A percentile compares a stretch with the other conserved stretches of the same genome.
These are phyloP conservation scores for Dendrocalamus latiflorus DNA, from an alignment of 202 grass and related monocot genomes.

Conservation along the genomic window DNA sequence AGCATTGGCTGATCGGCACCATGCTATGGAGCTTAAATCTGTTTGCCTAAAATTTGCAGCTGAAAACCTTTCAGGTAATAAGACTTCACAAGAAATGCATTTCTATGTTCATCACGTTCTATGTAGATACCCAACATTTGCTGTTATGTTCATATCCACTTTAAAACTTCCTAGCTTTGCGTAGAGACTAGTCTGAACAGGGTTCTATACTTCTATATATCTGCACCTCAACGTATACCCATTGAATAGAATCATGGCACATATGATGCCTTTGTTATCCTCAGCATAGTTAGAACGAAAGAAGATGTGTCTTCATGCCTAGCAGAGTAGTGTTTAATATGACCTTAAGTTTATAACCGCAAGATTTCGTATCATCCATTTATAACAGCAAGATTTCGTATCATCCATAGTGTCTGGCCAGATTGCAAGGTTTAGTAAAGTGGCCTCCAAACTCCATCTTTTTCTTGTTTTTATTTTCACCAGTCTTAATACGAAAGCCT, in stretches of 20 bases:
- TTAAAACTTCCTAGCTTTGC: background rate
- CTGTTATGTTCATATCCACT: background rate
- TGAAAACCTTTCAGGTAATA: conserved; percentile 85
- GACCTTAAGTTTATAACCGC: background rate
- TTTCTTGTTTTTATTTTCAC: background rate
- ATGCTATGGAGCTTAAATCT: conserved; percentile 91
- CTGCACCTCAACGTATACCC: background rate
- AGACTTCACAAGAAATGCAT: background rate
- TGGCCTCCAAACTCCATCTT: background rate
- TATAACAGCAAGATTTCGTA: too few relatives aligned
- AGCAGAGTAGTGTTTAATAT: background rate
- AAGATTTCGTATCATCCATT: background rate
- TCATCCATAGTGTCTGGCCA: background rate
- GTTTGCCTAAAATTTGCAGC: conserved; percentile 95
- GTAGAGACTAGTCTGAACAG: background rate
- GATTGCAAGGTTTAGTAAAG: background rate
- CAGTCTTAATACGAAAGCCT: background rate
- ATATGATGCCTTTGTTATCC: background rate
- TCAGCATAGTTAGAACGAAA: background rate
- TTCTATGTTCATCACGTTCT: background rate
- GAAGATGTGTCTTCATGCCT: background rate
- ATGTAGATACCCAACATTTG: background rate
- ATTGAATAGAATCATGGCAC: background rate
- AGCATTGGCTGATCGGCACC: conserved; percentile 79
- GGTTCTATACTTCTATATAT: background rate